These are phyloP conservation scores for Silene vulgaris DNA, from an alignment of 179 eudicot species.

Conservation along the genomic window DNA sequence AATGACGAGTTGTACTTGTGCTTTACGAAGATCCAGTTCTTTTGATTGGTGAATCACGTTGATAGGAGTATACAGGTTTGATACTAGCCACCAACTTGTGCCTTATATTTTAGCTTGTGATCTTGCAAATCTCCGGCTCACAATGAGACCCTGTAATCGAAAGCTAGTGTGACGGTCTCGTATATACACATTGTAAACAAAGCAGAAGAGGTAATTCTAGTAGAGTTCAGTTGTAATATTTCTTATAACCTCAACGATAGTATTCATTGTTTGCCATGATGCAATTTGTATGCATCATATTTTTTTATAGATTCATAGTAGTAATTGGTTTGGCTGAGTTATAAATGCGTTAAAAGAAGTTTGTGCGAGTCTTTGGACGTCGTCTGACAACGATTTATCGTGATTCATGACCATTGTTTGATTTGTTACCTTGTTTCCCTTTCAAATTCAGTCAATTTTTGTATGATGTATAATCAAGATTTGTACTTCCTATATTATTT, in stretches of 20 bases:
- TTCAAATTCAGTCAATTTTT: no score
- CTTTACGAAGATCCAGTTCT: constrained; percentile 5
- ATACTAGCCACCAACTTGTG: background rate
- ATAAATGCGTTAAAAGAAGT: no score
- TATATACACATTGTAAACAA: background rate
- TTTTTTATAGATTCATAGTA: background rate
- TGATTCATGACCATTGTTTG: background rate
- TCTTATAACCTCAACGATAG: background rate
- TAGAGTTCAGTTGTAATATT: background rate
- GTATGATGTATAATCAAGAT: no score
- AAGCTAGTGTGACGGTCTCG: constrained; percentile 11
- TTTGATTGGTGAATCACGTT: constrained; percentile 12
- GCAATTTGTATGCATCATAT: background rate
- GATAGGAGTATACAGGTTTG: constrained; percentile 2
- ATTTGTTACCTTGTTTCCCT: background rate
- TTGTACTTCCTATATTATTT: no score
- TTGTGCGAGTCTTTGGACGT: no score
- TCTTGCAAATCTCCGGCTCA: constrained; percentile 18
- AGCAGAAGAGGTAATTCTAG: background rate
- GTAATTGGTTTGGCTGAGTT: background rate
- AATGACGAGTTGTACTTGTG: background rate
- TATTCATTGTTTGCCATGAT: background rate
- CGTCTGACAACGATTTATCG: background rate
- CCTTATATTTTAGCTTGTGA: background rate
- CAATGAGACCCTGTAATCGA: constrained; percentile 1